Percentiles rank a stretch among this genome's conserved stretches.
Evolutionary conservation across 257 asterid genomes (phyloP).

Genomic region (Anisodus tanguticus): DNA sequence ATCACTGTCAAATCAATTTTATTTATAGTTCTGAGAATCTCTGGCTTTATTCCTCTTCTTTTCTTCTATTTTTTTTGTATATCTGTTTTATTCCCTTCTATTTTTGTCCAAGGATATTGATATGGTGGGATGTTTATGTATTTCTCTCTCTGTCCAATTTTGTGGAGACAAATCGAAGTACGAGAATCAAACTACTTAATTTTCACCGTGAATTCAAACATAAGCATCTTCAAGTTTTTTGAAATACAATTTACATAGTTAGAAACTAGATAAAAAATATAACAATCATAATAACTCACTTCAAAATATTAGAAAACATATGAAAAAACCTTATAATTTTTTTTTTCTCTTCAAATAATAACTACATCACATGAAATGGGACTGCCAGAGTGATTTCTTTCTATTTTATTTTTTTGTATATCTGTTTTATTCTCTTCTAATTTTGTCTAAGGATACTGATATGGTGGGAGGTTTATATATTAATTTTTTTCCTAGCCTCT

Average conservation of each 20-base stretch:
- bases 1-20: background rate
- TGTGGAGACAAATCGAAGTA: too few relatives aligned
- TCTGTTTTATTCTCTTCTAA: slow-evolving; percentile 11
- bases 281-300: background rate
- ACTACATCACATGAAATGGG: background rate
- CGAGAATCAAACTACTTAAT: background rate
- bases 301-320: background rate
- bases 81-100: slow-evolving; percentile 20
- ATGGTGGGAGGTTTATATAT: background rate
- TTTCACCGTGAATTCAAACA: background rate
- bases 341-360: background rate
- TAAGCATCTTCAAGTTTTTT: background rate
- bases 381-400: background rate
- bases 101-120: background rate
- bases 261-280: background rate
- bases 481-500: slow-evolving; percentile 18
- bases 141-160: background rate
- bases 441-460: background rate
- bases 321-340: too few relatives aligned
- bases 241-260: background rate
- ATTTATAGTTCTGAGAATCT: background rate
- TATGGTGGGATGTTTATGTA: background rate
- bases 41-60: slow-evolving; percentile 1
- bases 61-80: too few relatives aligned
- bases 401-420: background rate